These are phyloP conservation scores for Suillus paluster DNA, from an alignment of 768 basidiomycete genomes.

Conservation along the genomic window DNA sequence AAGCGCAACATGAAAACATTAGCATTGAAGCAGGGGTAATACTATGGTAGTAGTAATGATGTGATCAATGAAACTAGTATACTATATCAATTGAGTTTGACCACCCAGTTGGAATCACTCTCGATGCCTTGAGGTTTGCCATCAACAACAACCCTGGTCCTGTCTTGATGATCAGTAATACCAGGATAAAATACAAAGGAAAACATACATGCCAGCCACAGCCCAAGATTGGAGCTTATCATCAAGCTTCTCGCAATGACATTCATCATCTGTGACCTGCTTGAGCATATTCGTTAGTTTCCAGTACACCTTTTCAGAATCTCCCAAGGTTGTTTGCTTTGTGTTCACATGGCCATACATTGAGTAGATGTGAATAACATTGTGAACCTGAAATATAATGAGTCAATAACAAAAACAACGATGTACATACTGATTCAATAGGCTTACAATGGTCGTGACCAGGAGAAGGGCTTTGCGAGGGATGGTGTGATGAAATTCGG, in stretches of 20 bases:
- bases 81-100: background rate
- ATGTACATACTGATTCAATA: no score
- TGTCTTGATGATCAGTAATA: background rate
- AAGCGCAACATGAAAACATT: background rate
- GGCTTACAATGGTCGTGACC: no score
- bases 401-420: no score
- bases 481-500: no score
- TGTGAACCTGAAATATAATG: no score
- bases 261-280: no score
- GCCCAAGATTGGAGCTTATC: background rate
- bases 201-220: background rate
- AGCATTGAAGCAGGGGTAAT: slow-evolving; percentile 1
- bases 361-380: no score
- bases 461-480: no score
- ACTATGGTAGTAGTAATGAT: background rate
- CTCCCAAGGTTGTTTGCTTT: no score
- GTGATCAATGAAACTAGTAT: background rate
- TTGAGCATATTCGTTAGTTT: no score
- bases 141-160: background rate
- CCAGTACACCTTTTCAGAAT: no score
- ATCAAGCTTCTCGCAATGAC: background rate
- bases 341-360: no score
- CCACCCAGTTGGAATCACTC: background rate
- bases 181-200: background rate
- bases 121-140: background rate